Conservation (phyloP, 495 filamentous ascomycete genomes). For the Daldinia vernicosa region DNA sequence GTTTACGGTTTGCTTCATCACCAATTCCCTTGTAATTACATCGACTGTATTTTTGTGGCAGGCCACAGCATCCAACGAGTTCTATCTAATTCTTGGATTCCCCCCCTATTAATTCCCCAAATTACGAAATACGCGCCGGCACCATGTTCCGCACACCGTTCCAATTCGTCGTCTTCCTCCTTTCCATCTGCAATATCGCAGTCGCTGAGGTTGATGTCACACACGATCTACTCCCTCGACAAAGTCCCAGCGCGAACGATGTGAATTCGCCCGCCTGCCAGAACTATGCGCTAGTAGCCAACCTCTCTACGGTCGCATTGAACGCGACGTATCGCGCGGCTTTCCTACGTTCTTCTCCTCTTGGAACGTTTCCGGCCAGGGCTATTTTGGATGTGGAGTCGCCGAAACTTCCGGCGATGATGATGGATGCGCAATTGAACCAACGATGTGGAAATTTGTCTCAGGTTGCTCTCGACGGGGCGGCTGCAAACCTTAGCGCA, state of each 20-base stretch:
- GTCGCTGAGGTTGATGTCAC: constrained; percentile 20
- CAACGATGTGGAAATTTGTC: constrained; percentile 49
- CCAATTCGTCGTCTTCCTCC: constrained; percentile 30
- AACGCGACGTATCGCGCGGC: constrained; percentile 50
- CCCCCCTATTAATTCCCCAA: background rate
- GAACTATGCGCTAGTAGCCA: constrained; percentile 45
- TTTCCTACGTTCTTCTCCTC: constrained; percentile 44
- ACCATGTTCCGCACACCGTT: constrained; percentile 32
- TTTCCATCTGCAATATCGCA: constrained; percentile 34
- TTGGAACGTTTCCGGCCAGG: constrained; percentile 44
- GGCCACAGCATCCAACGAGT: constrained; percentile 29
- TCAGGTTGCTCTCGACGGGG: constrained; percentile 43
- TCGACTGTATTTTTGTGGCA: constrained; percentile 26
- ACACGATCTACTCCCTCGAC: constrained; percentile 17
- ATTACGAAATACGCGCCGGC: constrained; percentile 14
- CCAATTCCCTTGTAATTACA: constrained; percentile 10
- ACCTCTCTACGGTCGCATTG: constrained; percentile 45
- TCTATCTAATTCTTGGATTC: constrained; percentile 15
- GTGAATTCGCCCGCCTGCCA: constrained; percentile 23
- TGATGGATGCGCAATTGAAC: constrained; percentile 46
- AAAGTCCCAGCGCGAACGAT: constrained; percentile 28
- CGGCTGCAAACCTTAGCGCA: constrained; percentile 46
- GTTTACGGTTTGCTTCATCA: constrained; percentile 22
- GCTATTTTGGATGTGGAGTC: constrained; percentile 45
- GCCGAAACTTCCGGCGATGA: constrained; percentile 43